phyloP scores from a whole-genome alignment of 768 basidiomycete species.

The Paxillus involutus region DNA sequence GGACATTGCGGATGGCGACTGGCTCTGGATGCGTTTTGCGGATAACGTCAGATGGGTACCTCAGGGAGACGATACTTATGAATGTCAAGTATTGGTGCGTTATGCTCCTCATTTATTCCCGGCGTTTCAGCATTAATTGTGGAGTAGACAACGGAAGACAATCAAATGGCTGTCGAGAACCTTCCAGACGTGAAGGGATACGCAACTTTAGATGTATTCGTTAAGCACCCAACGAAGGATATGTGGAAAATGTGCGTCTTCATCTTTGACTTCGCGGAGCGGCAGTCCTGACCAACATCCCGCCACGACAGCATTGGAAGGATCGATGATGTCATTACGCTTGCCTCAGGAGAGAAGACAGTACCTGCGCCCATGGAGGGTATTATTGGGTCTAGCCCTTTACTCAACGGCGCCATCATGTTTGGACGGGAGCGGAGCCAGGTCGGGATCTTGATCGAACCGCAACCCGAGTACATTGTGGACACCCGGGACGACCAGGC shows the following conservation, averaged over 20 bases:
- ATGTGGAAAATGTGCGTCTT: too few relatives aligned
- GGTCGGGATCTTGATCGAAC: conserved; percentile 32
- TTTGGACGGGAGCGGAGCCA: conserved; percentile 30
- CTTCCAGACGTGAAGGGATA: too few relatives aligned
- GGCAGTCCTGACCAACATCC: neutral
- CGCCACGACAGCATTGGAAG: conserved; percentile 35
- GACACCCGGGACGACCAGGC: conserved; percentile 7
- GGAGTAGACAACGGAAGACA: conserved; percentile 1
- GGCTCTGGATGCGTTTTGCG: too few relatives aligned
- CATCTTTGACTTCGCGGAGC: too few relatives aligned
- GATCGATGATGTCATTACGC: conserved; percentile 32
- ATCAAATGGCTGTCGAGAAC: conserved; percentile 11
- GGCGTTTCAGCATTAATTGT: neutral
- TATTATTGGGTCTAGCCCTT: conserved; percentile 13
- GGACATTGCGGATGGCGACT: conserved; percentile 11
- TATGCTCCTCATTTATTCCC: too few relatives aligned
- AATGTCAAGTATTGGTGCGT: too few relatives aligned
- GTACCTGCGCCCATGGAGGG: conserved; percentile 32
- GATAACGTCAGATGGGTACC: too few relatives aligned
- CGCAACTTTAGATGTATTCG: conserved; percentile 43
- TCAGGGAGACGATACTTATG: too few relatives aligned
- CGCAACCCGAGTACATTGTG: conserved; percentile 10
- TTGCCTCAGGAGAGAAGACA: conserved; percentile 32
- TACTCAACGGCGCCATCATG: conserved; percentile 24
- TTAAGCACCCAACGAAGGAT: conserved; percentile 42